Evolutionary conservation across 2,329 filamentous ascomycete species (phyloP), one percentile per base, ranked within the genome.

Genomic region (Hymenotorrendiella dingleyae): DNA sequence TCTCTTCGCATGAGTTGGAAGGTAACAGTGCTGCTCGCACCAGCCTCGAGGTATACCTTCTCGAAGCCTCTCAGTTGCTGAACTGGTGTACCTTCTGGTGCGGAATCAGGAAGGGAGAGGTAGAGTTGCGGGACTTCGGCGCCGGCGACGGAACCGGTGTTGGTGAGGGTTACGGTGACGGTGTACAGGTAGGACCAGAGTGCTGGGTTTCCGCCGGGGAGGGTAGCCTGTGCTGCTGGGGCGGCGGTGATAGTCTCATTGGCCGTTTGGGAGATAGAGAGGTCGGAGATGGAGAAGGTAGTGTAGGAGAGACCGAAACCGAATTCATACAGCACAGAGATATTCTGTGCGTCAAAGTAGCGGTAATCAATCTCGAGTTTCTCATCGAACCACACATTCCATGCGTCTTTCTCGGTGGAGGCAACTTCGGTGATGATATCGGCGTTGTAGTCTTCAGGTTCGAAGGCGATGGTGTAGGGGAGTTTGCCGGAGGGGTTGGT

Each of bases 401-500:
- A 87, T 86, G 56, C 74, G 82, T n/a, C 86, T 84, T 53, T 90
- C 55, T 81, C 73, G 11, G 78, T 69, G 53, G 82, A 93, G 57
- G 88, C 84, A 64, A 81, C 90, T 46, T 84, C 74, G 1, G 85
- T 83, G 3, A 74, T 74, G 52, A 21, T 21, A 0, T 74, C 65
- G 37, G 66, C 63, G 8, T 49, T 42, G 46, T 49, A 71, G 66
- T 91, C 86, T 40, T 90, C 29, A 3, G 50, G 48, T 10, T 50
- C 23, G 2, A 55, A 36, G 14, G 47, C 46, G 17, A 93, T 88
- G 64, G 45, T 85, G 71, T 22, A 86, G 74, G 89, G 89, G 1
- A 95, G 68, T 39, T 83, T 81, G 10, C 87, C 89, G 38, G 79
- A 87, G 0, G 82, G 81, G 54, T 86, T 90, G 10, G 81, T 71